Percentiles rank a stretch among this genome's conserved stretches.
phyloP scores from a whole-genome alignment of 257 asterid genomes.

The Penstemon barbatus region DNA sequence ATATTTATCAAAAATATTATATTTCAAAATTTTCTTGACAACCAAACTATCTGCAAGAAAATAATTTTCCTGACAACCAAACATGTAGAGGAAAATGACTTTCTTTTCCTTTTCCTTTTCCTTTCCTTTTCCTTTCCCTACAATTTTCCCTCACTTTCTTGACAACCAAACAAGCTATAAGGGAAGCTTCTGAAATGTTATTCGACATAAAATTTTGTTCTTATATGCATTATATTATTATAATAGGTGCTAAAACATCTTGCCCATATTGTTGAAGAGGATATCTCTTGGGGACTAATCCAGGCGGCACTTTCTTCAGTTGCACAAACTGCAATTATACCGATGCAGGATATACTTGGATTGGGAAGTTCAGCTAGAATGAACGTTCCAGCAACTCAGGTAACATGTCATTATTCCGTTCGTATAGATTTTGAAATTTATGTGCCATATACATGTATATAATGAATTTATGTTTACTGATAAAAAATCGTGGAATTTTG shows the following conservation, averaged over 20 bases:
- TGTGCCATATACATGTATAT: neutral
- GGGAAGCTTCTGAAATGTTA: conserved; percentile 13
- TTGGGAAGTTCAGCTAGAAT: conserved; percentile 90
- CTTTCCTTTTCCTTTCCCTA: too few species aligned
- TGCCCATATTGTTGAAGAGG: conserved; percentile 53
- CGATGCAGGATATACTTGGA: conserved; percentile 93
- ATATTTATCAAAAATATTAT: too few species aligned
- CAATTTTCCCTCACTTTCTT: too few species aligned
- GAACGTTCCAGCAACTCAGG: conserved; percentile 97
- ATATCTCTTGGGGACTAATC: conserved; percentile 84
- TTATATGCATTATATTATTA: conserved; percentile 21
- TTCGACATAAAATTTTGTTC: conserved; percentile 23
- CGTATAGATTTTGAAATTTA: too few species aligned
- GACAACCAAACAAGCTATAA: too few species aligned
- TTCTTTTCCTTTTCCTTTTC: too few species aligned
- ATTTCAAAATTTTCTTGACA: too few species aligned
- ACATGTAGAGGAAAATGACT: too few species aligned
- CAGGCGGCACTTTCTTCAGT: conserved; percentile 82
- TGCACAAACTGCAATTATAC: conserved; percentile 81
- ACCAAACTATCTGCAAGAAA: too few species aligned
- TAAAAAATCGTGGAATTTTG: neutral
- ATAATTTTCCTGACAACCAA: too few species aligned
- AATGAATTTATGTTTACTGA: neutral
- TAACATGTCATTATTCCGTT: conserved; percentile 10
- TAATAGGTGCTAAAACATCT: conserved; percentile 75